Conservation (phyloP, 2,329 filamentous ascomycete species). For the Cercospora zeina region DNA sequence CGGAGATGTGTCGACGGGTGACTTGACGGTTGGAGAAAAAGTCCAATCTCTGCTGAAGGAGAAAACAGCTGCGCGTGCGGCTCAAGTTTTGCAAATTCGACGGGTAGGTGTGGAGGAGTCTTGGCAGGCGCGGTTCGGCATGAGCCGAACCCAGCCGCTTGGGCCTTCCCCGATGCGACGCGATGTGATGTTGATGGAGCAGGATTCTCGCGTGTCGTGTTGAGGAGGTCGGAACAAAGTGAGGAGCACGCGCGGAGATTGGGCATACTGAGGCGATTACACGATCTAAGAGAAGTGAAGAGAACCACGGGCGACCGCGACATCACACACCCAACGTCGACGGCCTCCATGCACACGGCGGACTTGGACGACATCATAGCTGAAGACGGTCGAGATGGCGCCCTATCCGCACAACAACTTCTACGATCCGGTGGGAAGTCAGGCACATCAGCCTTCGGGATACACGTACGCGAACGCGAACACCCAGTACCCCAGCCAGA, state of each 20-base stretch:
- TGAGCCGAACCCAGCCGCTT: neutral
- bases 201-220: neutral
- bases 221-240: neutral
- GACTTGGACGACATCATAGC: slow-evolving; percentile 7
- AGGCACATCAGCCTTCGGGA: slow-evolving; percentile 25
- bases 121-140: slow-evolving; percentile 9
- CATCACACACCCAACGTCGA: neutral
- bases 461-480: slow-evolving; percentile 19
- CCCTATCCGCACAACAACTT: slow-evolving; percentile 37
- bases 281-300: neutral
- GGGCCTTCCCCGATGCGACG: slow-evolving; percentile 4
- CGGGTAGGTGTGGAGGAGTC: slow-evolving; percentile 14
- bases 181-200: neutral
- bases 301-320: neutral
- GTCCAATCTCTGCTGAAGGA: slow-evolving; percentile 12
- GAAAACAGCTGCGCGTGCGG: neutral
- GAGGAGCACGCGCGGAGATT: neutral
- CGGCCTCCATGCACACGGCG: slow-evolving; percentile 8
- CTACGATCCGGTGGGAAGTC: slow-evolving; percentile 40
- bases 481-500: slow-evolving; percentile 25
- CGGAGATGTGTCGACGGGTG: slow-evolving; percentile 22
- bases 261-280: neutral
- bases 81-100: slow-evolving; percentile 12
- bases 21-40: slow-evolving; percentile 24
- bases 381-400: slow-evolving; percentile 26